Percentiles rank a stretch among this genome's conserved stretches.
Evolutionary conservation across 2,329 filamentous ascomycete genomes (phyloP).

Genomic region (Aspergillus luchuensis): DNA sequence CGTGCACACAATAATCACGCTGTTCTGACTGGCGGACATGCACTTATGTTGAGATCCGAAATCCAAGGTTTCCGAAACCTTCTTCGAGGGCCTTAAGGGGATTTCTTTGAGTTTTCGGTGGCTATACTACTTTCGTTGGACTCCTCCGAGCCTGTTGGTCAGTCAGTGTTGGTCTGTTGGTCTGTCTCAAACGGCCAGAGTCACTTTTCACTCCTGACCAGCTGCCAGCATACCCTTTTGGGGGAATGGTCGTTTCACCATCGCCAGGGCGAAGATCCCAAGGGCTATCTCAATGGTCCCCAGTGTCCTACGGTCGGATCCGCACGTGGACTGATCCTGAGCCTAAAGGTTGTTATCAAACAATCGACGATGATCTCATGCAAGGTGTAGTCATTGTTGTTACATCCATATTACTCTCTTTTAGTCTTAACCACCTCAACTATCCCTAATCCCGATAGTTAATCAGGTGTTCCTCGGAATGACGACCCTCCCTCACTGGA

Average conservation of each 20-base stretch:
- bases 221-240: neutral
- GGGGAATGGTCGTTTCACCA: conserved; percentile 2
- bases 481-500: neutral
- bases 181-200: neutral
- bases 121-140: neutral
- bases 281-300: neutral
- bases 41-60: neutral
- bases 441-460: neutral
- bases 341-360: neutral
- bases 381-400: neutral
- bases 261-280: conserved; percentile 3
- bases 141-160: neutral
- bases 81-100: neutral
- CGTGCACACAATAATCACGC: neutral
- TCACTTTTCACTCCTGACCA: neutral
- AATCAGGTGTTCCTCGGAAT: neutral
- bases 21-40: neutral
- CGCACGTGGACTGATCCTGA: conserved; percentile 2
- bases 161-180: neutral
- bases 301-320: neutral
- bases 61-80: neutral
- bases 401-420: neutral
- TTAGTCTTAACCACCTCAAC: neutral
- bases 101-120: neutral
- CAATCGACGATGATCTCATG: neutral